Evolutionary conservation across 352 stramenopile species (phyloP), one percentile per base, ranked within the genome.

Genomic region (Pythium rhizo-oryzae): DNA sequence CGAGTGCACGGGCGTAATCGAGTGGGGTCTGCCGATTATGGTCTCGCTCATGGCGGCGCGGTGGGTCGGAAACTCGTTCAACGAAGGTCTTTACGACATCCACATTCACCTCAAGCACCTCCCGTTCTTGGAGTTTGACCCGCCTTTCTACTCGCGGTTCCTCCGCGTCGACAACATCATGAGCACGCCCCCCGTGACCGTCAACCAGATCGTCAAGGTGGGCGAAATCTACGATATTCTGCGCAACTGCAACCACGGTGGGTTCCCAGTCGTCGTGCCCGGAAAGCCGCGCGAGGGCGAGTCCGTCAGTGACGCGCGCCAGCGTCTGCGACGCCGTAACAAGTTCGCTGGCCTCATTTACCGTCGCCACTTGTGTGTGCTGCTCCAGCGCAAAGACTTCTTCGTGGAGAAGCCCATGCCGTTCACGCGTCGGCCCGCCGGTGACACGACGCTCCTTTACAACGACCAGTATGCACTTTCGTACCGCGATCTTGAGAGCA

Each of bases 1-100:
- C 19, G 97, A 99, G 74, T 97, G 96, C 54, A 99, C 98, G 19
- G 96, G 97, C 30, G 97, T 99, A 71, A 98, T 99, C 66, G 93
- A 99, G 75, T 99, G 98, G 84, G 93, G 98, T 59, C 82, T 99
- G 18, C 97, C 97, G 13, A 94, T 99, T 44, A 99, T 99, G 97
- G 81, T 99, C 46, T 92, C 96, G 24, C 82, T 99, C 1, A 98
- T 99, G 92, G 87, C 93, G 5, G 97, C 97, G 21, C 82, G 97
- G 18, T 99, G 97, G 81, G 97, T 98, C 28, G 98, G 97, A 53
- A 99, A 99, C 82, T 85, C 96, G 25, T 99, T 99, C 78, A 99
- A 99, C 76, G 94, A 99, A 70, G 95, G 96, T 19, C 79, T 99
- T 23, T 99, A 99, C 80, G 97, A 99, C 78, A 98, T 99, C 66